phyloP scores from a whole-genome alignment of 257 asterid genomes.

The Rhazya stricta region DNA sequence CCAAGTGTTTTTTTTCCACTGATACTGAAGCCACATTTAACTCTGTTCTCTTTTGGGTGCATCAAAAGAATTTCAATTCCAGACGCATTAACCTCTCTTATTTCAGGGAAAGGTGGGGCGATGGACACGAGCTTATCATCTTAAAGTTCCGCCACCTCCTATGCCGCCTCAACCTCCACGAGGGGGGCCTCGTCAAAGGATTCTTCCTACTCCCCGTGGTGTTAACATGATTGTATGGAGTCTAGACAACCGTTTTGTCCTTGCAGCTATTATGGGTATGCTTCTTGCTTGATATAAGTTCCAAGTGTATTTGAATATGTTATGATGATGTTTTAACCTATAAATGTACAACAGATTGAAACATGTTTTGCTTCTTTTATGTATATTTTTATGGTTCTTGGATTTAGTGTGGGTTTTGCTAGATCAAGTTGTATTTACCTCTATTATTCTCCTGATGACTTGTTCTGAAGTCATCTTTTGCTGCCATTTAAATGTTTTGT shows the following conservation, averaged over 20 bases:
- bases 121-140: constrained; percentile 93
- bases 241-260: constrained; percentile 96
- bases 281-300: constrained; percentile 19
- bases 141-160: constrained; percentile 99
- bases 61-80: background rate
- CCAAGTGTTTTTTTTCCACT: background rate
- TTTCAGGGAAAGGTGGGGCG: constrained; percentile 85
- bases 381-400: background rate
- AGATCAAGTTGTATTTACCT: background rate
- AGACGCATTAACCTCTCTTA: background rate
- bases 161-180: constrained; percentile 96
- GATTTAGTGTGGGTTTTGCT: background rate
- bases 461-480: too few species aligned
- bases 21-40: background rate
- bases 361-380: background rate
- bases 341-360: background rate
- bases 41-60: background rate
- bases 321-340: background rate
- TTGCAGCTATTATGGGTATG: constrained; percentile 99
- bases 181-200: constrained; percentile 99
- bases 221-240: constrained; percentile 99
- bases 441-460: too few species aligned
- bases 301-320: background rate
- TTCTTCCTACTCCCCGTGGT: constrained; percentile 98
- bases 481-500: background rate